Evolutionary conservation across 2,329 filamentous ascomycete species (phyloP).

Genomic region (Keithomyces neogunnii): DNA sequence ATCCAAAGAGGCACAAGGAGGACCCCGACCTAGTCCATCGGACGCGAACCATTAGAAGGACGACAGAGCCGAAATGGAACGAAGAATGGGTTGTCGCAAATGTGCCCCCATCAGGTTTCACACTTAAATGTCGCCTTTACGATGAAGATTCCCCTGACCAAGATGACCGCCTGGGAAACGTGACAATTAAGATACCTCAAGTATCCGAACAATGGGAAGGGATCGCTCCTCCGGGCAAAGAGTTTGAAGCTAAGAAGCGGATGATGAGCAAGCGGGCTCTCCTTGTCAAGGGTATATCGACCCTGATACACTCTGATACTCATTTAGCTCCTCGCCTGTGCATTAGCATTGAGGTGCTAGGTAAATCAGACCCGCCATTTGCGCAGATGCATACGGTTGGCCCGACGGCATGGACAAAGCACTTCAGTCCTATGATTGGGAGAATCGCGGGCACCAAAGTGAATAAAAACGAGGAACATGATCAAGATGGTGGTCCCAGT

Average conservation of each 20-base stretch:
- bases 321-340: constrained; percentile 64
- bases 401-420: constrained; percentile 67
- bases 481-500: constrained; percentile 16
- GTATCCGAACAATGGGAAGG: constrained; percentile 61
- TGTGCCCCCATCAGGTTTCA: constrained; percentile 71
- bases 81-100: constrained; percentile 84
- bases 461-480: constrained; percentile 47
- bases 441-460: constrained; percentile 67
- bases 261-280: constrained; percentile 84
- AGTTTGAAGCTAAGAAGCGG: constrained; percentile 71
- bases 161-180: constrained; percentile 82
- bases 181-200: constrained; percentile 56
- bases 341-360: constrained; percentile 71
- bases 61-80: constrained; percentile 72
- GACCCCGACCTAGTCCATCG: constrained; percentile 68
- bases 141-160: constrained; percentile 84
- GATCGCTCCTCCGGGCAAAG: constrained; percentile 47
- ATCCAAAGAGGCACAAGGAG: constrained; percentile 76
- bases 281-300: constrained; percentile 59
- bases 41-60: constrained; percentile 65
- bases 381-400: constrained; percentile 72
- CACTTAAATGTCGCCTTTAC: constrained; percentile 76
- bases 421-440: constrained; percentile 84
- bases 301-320: constrained; percentile 49
- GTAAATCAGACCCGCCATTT: constrained; percentile 60